phyloP scores from a whole-genome alignment of 176 grass and related monocot species.

The Tillandsia leiboldiana region DNA sequence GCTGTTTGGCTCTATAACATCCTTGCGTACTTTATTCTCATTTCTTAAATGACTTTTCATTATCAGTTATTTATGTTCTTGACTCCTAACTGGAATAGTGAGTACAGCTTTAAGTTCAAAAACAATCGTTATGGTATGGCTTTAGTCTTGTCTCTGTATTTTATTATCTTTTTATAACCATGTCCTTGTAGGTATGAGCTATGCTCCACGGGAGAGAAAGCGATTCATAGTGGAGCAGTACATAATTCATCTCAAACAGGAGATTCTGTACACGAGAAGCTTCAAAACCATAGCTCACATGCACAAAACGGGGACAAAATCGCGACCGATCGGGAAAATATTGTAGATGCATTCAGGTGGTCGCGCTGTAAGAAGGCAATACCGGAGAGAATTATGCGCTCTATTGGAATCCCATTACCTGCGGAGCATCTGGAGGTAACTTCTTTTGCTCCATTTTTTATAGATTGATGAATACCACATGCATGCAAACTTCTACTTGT shows the following conservation, averaged over 20 bases:
- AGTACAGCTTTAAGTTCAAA: no score
- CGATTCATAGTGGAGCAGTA: constrained; percentile 26
- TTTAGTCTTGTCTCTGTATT: not conserved
- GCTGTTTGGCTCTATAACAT: not conserved
- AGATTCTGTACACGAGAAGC: constrained; percentile 36
- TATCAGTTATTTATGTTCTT: no score
- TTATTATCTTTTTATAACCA: not conserved
- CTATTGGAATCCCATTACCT: constrained; percentile 60
- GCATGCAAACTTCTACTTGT: not conserved
- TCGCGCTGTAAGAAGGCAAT: constrained; percentile 77
- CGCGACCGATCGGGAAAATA: constrained; percentile 34
- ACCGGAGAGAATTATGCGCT: constrained; percentile 55
- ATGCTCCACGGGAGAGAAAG: constrained; percentile 69
- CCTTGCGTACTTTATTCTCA: not conserved
- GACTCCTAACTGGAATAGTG: no score
- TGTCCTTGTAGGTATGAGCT: constrained; percentile 67
- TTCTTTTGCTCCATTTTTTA: not conserved
- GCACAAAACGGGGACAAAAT: constrained; percentile 56
- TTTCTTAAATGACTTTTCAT: not conserved
- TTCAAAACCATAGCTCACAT: constrained; percentile 50
- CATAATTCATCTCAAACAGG: constrained; percentile 26
- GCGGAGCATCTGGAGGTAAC: constrained; percentile 78
- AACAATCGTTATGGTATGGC: no score
- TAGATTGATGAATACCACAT: not conserved
- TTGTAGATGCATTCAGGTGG: constrained; percentile 70